phyloP scores from a whole-genome alignment of 441 rosid species.

The Euphorbia schlechtendalii region DNA sequence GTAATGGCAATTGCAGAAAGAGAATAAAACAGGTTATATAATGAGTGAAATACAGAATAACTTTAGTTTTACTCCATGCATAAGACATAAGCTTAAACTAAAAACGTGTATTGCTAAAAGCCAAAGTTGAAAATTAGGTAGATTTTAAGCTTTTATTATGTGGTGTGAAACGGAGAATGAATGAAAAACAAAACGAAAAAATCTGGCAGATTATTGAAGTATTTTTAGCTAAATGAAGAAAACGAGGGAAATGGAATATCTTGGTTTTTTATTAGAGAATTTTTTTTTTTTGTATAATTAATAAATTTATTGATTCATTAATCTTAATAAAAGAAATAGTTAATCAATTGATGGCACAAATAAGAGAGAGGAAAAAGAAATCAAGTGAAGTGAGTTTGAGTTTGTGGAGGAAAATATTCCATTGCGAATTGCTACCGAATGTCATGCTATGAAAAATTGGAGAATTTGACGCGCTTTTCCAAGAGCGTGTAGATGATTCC shows the following conservation, averaged over 20 bases:
- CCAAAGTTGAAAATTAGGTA: constrained; percentile 1
- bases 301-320: too few species aligned
- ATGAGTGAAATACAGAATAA: too few species aligned
- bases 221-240: background rate
- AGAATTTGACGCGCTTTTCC: background rate
- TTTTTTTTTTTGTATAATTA: background rate
- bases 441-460: background rate
- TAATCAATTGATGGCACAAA: background rate
- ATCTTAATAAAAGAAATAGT: too few species aligned
- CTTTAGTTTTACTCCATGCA: too few species aligned
- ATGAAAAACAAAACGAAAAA: background rate
- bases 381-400: background rate
- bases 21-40: background rate
- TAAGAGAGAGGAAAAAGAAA: background rate
- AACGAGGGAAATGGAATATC: background rate
- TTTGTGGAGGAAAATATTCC: background rate
- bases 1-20: background rate
- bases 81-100: background rate
- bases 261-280: background rate
- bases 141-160: background rate
- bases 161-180: constrained; percentile 11
- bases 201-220: background rate
- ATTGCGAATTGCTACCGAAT: background rate
- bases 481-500: background rate
- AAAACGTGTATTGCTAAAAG: background rate